Percentiles rank a stretch among this genome's conserved stretches.
Conservation (phyloP, 2,329 filamentous ascomycete species). For the Tolypocladium tundrense region DNA sequence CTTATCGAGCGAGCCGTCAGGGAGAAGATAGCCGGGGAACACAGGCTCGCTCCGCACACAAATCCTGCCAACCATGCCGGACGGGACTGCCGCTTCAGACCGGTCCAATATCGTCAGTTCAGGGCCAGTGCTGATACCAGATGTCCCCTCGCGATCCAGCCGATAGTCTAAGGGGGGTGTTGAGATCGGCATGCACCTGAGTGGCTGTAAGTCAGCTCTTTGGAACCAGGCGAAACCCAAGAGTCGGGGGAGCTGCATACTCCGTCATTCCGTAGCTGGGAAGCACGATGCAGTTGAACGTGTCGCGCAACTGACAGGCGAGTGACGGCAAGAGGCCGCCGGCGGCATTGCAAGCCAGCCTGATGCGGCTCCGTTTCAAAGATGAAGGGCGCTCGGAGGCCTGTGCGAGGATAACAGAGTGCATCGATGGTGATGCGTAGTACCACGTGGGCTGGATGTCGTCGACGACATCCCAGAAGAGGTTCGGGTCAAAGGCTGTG, state of each 20-base stretch:
- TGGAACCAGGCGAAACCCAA: neutral
- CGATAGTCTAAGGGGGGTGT: conserved; percentile 42
- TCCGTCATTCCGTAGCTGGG: conserved; percentile 52
- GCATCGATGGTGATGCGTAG: conserved; percentile 48
- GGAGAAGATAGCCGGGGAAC: conserved; percentile 37
- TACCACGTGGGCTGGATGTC: conserved; percentile 42
- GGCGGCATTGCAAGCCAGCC: conserved; percentile 45
- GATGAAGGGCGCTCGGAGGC: conserved; percentile 27
- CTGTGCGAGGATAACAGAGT: conserved; percentile 41
- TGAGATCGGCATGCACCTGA: conserved; percentile 45
- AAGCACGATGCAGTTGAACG: conserved; percentile 40
- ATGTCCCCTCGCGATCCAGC: conserved; percentile 42
- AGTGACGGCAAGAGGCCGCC: conserved; percentile 41
- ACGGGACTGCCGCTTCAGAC: conserved; percentile 17
- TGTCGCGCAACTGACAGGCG: conserved; percentile 35
- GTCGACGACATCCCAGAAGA: conserved; percentile 46
- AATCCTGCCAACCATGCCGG: conserved; percentile 33
- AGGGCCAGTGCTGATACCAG: conserved; percentile 39
- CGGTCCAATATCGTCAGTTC: conserved; percentile 39
- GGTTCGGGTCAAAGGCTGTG: conserved; percentile 39
- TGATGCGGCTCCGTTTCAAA: conserved; percentile 31
- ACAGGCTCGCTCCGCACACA: conserved; percentile 40
- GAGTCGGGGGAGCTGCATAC: conserved; percentile 12
- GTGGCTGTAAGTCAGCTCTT: neutral
- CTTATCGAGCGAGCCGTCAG: conserved; percentile 30